These are phyloP conservation scores for Lasiodiplodia sp. DNA, from an alignment of 2,329 filamentous ascomycete species.

Conservation along the genomic window DNA sequence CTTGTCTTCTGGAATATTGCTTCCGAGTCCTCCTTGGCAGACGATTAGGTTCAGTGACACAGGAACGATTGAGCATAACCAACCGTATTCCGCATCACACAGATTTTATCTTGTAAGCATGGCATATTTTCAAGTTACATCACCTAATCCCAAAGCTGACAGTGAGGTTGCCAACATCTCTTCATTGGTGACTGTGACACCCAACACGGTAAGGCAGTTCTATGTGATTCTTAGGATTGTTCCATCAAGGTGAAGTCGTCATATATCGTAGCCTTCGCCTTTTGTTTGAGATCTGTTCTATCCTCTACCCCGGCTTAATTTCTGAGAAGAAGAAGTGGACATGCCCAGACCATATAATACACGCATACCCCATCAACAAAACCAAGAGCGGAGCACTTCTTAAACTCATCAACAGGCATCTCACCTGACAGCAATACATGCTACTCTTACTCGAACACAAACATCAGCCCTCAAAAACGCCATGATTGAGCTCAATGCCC, in stretches of 20 bases:
- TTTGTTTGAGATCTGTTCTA: slow-evolving; percentile 1
- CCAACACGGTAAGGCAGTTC: neutral
- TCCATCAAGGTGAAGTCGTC: neutral
- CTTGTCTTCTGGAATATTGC: neutral
- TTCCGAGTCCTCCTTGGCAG: neutral
- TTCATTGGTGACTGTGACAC: neutral
- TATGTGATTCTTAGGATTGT: neutral
- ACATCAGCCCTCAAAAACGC: slow-evolving; percentile 81
- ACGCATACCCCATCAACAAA: too few species aligned
- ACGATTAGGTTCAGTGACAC: neutral
- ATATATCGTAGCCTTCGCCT: neutral
- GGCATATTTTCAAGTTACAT: too few species aligned
- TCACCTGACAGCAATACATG: neutral
- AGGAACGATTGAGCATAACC: neutral
- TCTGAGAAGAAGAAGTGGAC: slow-evolving; percentile 1
- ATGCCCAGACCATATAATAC: neutral
- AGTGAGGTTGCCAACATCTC: neutral
- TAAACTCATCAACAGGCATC: neutral
- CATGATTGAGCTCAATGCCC: slow-evolving; percentile 88
- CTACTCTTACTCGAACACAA: neutral
- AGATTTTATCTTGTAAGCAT: too few species aligned
- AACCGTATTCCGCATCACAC: neutral
- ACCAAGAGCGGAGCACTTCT: neutral
- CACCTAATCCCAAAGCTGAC: too few species aligned
- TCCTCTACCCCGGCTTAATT: neutral